phyloP scores from a whole-genome alignment of 805 yeast species.

The Myxozyma vanderwaltii region DNA sequence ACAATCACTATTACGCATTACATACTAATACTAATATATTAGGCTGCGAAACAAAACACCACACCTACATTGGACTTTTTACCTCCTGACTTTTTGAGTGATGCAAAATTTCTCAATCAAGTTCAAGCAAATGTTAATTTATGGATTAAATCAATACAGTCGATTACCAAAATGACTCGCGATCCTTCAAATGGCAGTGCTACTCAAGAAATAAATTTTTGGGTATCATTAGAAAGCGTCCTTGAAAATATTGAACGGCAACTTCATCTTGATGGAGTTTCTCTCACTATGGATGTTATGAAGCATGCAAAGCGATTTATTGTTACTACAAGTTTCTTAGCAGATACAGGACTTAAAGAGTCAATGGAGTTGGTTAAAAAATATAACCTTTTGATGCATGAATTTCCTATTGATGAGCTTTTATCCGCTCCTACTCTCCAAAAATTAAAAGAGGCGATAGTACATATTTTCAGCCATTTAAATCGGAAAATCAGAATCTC shows the following conservation, averaged over 20 bases:
- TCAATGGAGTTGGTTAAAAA: constrained; percentile 46
- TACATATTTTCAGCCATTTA: constrained; percentile 59
- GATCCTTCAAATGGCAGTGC: constrained; percentile 59
- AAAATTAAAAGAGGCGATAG: constrained; percentile 51
- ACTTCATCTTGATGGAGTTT: constrained; percentile 55
- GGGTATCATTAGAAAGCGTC: constrained; percentile 72
- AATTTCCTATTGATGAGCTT: constrained; percentile 67
- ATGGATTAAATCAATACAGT: constrained; percentile 70
- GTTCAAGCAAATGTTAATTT: constrained; percentile 69
- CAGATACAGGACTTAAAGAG: constrained; percentile 66
- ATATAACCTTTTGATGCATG: constrained; percentile 67
- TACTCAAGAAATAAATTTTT: constrained; percentile 66
- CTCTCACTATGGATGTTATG: constrained; percentile 60
- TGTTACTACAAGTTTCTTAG: constrained; percentile 68
- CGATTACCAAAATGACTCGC: constrained; percentile 56
- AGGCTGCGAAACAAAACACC: constrained; percentile 35
- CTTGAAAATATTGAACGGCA: constrained; percentile 60
- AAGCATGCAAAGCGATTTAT: constrained; percentile 76
- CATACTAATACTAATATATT: not conserved
- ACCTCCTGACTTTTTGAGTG: constrained; percentile 48
- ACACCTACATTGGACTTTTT: constrained; percentile 39
- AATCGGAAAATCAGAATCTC: constrained; percentile 59
- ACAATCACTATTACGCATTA: constrained; percentile 5
- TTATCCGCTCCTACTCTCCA: constrained; percentile 50
- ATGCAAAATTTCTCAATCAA: constrained; percentile 61